Base-by-base conservation (phyloP, 129 eudicot species). In the Silybum marianum region DNA sequence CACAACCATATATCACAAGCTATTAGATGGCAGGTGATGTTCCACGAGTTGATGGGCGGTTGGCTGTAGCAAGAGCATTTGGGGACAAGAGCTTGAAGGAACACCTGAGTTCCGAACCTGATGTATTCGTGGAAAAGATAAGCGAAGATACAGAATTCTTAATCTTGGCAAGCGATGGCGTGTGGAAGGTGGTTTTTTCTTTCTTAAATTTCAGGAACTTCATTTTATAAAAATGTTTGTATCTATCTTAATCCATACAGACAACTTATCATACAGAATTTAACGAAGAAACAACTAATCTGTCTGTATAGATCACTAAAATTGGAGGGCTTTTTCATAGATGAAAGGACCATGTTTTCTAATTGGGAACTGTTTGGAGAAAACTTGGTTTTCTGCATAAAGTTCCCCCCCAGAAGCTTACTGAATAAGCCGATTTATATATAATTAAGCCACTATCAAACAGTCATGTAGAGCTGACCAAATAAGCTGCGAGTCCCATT, bases 11-110 rank as follows among this genome's bases (percentile, higher is more conserved):
- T 69, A 42, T 82, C 51, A 82, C 73, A 76, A 10, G 67, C 66
- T 82, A 58, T 82, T 51, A 69, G 77, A 70, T 82, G 72, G 82
- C 84, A 95, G 98, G 99, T 84, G 98, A 95, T 78, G 99, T 95
- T 40, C 98, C 99, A 72, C 91, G 99, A 25, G 98, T 95, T 69
- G 95, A 95, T 86, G 98, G 99, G 34, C 99, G 94, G 81, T 85
- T 95, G 71, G 99, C 99, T 2, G 99, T 95, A 63, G 99, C 99
- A 12, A 84, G 99, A 80, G 99, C 98, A n/a, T 95, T 95, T 78
- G 99, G 99, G 22, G 99, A 95, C 86, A 91, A 95, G 87, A 95
- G 93, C 86, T 82, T 95, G 85, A 95, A 95, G 92, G 86, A 87
- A 46, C 99, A 95, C 84, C 90, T 95, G 48, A 95, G 95, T 84